A percentile compares a stretch with the other conserved stretches of the same genome.
Conservation (phyloP, 78 protist species). For the Dictyostelium capitatum region DNA sequence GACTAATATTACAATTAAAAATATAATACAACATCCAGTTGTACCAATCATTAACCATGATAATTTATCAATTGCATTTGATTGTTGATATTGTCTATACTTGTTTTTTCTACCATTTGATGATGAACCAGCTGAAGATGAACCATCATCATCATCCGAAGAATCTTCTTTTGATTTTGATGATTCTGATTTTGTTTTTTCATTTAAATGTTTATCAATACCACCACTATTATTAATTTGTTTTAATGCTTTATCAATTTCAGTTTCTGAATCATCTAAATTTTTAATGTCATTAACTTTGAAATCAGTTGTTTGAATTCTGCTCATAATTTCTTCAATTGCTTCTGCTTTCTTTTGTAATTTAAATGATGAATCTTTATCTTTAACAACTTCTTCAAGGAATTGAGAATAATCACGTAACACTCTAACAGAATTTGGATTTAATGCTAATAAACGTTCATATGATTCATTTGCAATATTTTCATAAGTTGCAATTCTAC, state of each 20-base stretch:
- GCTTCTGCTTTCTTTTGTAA: constrained; percentile 63
- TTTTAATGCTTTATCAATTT: background rate
- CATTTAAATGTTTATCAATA: background rate
- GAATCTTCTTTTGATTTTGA: background rate
- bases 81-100: constrained; percentile 51
- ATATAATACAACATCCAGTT: background rate
- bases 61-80: constrained; percentile 37
- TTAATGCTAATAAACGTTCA: constrained; percentile 52
- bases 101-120: background rate
- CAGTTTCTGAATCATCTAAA: background rate
- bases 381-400: constrained; percentile 72
- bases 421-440: constrained; percentile 75
- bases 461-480: constrained; percentile 54
- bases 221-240: background rate
- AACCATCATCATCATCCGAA: constrained; percentile 9
- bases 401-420: constrained; percentile 72
- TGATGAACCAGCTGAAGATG: constrained; percentile 17
- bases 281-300: background rate
- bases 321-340: constrained; percentile 67
- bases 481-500: constrained; percentile 58
- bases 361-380: constrained; percentile 4
- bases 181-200: background rate
- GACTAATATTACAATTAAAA: constrained; percentile 11
- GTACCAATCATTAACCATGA: constrained; percentile 59
- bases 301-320: constrained; percentile 21